Base-by-base conservation (phyloP, 1,284 basidiomycete genomes). In the Tetrapyrgos nigripes region DNA sequence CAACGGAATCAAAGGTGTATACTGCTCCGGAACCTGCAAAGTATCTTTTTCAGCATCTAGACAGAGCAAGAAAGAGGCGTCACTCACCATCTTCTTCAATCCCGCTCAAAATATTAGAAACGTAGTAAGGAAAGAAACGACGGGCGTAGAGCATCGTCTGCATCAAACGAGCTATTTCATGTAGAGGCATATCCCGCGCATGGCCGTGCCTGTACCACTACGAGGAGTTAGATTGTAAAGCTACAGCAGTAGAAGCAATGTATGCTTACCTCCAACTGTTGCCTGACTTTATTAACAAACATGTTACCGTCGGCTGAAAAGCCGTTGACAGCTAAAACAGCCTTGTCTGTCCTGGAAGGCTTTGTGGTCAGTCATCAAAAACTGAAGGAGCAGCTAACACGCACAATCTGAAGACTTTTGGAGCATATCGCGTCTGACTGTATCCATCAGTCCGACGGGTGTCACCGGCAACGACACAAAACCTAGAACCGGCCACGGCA, bases 191-290 rank as follows among this genome's bases (percentile, higher is more conserved):
- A 68, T 94, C 92, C 76, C 96, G 96, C 62, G 93, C 86, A 76
- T 98, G 96, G 17, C 93, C 93, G 73, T 97, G 94, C 60, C 91
- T 85, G 76, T 97, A 97, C 94, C 94, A 97, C 94, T 97, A 68
- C 37, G 48, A 61, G 35, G 29, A 62, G 48, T 44, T 17, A 54
- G 19, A 35, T 48, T 53, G 24, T 31, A 44, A 27, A 40, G 17
- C 17, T n/a, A 55, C 40, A 44, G 57, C 50, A 43, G 45, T 21
- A 21, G 23, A 21, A 43, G 28, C 21, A 17, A 23, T 37, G 14
- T 8, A 33, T 64, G 73, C 80, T 54, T 58, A 96, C 95, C 83
- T 97, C 96, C 9, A 98, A 81, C 66, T 94, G 84, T 75, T 97
- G 94, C 75, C 92, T 92, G 57, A 98, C 91, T 70, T 91, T 89